A percentile compares a stretch with the other conserved stretches of the same genome.
Evolutionary conservation across 2,329 filamentous ascomycete genomes (phyloP).

Genomic region (Camptophora hylomeconis): DNA sequence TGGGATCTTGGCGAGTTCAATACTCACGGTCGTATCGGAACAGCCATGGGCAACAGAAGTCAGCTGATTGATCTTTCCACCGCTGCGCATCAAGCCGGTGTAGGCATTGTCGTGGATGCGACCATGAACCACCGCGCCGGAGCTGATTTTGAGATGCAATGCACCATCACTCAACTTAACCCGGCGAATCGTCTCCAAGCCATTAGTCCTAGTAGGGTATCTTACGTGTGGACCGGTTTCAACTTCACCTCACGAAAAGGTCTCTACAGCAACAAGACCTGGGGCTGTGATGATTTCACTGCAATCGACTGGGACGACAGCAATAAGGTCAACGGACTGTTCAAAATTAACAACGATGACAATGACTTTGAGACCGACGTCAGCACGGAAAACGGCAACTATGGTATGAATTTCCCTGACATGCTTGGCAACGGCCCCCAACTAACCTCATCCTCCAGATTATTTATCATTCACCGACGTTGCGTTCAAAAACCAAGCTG

Average conservation of each 20-base stretch:
- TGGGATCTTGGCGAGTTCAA: slow-evolving; percentile 5
- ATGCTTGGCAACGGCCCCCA: not conserved
- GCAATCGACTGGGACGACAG: slow-evolving; percentile 3
- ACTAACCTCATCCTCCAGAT: slow-evolving; percentile 31
- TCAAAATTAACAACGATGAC: slow-evolving; percentile 2
- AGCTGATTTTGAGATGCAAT: slow-evolving; percentile 1
- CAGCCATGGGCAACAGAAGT: slow-evolving; percentile 1
- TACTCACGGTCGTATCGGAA: slow-evolving; percentile 2
- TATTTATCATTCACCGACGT: slow-evolving; percentile 55
- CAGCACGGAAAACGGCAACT: slow-evolving; percentile 48
- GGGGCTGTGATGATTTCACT: slow-evolving; percentile 4
- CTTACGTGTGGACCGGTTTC: slow-evolving; percentile 1
- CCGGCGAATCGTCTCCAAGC: slow-evolving; percentile 2
- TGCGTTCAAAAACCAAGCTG: slow-evolving; percentile 52
- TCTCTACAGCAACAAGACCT: slow-evolving; percentile 3
- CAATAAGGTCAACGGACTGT: slow-evolving; percentile 1
- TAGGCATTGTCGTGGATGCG: slow-evolving; percentile 1
- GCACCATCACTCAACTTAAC: slow-evolving; percentile 1
- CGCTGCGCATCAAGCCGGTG: not conserved
- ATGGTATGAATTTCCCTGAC: slow-evolving; percentile 24
- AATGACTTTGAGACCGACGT: slow-evolving; percentile 36
- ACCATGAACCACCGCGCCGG: slow-evolving; percentile 2
- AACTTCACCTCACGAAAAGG: not conserved
- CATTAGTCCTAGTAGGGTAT: not conserved
- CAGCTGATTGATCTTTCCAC: not conserved